Evolutionary conservation across 805 yeast species (phyloP).

Genomic region (Candida berthetii): DNA sequence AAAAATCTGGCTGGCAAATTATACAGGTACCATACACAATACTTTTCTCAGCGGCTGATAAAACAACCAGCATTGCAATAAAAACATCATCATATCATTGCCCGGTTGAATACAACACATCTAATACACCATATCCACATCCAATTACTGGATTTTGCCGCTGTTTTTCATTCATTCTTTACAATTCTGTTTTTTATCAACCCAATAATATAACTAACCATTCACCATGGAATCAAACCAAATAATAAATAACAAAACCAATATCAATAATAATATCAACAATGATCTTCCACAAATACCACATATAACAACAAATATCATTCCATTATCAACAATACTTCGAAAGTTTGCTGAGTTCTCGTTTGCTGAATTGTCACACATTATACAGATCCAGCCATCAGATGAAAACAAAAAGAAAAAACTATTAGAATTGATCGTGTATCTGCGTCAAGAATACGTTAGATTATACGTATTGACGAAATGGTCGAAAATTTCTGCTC

Average conservation of each 20-base stretch:
- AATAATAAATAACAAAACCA: not conserved
- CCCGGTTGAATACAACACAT: too few species aligned
- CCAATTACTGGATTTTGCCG: too few species aligned
- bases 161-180: too few species aligned
- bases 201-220: too few species aligned
- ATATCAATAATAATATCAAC: too few species aligned
- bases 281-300: conserved; percentile 40
- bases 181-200: too few species aligned
- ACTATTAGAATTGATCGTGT: conserved; percentile 63
- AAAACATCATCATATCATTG: too few species aligned
- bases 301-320: conserved; percentile 65
- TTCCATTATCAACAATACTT: conserved; percentile 56
- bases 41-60: too few species aligned
- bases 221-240: not conserved
- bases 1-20: too few species aligned
- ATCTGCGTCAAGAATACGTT: conserved; percentile 75
- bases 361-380: conserved; percentile 53
- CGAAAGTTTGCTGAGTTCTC: conserved; percentile 55
- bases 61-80: too few species aligned
- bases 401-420: conserved; percentile 62
- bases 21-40: too few species aligned
- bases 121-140: too few species aligned
- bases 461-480: conserved; percentile 80
- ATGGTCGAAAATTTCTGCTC: conserved; percentile 72
- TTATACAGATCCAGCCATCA: conserved; percentile 53